Conservation (phyloP, 305 asterid genomes). For the Plantago coronopus region DNA sequence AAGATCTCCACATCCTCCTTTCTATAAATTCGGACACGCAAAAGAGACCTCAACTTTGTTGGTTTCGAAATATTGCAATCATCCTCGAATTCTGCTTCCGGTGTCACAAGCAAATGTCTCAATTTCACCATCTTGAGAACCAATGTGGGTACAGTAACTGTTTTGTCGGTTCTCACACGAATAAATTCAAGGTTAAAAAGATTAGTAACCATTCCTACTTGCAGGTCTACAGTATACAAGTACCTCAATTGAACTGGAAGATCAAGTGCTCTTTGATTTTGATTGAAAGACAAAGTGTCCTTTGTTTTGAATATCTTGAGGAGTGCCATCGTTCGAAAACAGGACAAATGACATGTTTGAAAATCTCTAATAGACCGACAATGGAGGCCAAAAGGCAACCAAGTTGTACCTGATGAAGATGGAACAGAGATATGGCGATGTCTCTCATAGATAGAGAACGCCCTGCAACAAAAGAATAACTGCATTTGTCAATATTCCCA, state of each 20-base stretch:
- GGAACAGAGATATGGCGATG: neutral
- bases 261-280: neutral
- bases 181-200: slow-evolving; percentile 29
- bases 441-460: neutral
- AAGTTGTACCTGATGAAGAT: neutral
- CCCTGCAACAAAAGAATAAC: neutral
- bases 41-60: slow-evolving; percentile 5
- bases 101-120: slow-evolving; percentile 16
- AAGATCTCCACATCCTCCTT: slow-evolving; percentile 7
- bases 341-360: neutral
- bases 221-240: slow-evolving; percentile 15
- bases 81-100: neutral
- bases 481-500: neutral
- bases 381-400: slow-evolving; percentile 1
- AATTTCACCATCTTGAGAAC: slow-evolving; percentile 22
- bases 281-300: neutral
- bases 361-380: neutral
- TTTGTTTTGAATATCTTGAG: slow-evolving; percentile 10
- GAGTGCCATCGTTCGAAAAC: slow-evolving; percentile 6
- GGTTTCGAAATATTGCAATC: slow-evolving; percentile 3
- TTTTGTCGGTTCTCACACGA: neutral
- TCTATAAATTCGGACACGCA: neutral
- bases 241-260: slow-evolving; percentile 24
- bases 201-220: slow-evolving; percentile 13
- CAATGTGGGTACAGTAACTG: neutral